Conservation (phyloP, 208 protist species). For the Acanthamoeba lenticulata region DNA sequence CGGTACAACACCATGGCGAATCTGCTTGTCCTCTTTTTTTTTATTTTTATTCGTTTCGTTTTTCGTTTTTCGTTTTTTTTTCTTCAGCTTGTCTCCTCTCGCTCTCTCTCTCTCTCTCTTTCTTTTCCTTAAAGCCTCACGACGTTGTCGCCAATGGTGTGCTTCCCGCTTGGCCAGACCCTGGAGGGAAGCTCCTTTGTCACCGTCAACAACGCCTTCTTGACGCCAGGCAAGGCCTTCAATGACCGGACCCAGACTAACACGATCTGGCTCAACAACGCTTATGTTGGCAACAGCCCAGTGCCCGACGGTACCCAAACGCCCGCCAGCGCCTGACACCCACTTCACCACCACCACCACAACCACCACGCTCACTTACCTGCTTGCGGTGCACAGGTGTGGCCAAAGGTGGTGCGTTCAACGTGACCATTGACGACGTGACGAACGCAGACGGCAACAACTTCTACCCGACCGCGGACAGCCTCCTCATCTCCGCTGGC, state of each 20-base stretch:
- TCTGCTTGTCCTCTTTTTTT: no score
- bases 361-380: background rate
- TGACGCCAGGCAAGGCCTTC: background rate
- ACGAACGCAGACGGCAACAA: background rate
- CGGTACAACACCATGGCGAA: background rate
- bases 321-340: background rate
- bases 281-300: background rate
- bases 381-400: background rate
- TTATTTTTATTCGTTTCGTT: background rate
- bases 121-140: no score
- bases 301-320: background rate
- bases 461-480: background rate
- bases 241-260: background rate
- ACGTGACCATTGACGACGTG: background rate
- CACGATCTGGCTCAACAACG: slow-evolving; percentile 14
- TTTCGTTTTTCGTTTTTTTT: background rate
- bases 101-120: background rate
- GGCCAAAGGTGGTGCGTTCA: background rate
- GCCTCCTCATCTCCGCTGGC: background rate
- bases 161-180: background rate
- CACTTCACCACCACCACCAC: background rate
- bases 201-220: background rate
- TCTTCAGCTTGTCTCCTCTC: background rate
- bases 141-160: background rate
- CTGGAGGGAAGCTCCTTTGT: background rate